A percentile compares a stretch with the other conserved stretches of the same genome.
phyloP scores from a whole-genome alignment of 345 rosid species.

The Sisymbrium altissimum region DNA sequence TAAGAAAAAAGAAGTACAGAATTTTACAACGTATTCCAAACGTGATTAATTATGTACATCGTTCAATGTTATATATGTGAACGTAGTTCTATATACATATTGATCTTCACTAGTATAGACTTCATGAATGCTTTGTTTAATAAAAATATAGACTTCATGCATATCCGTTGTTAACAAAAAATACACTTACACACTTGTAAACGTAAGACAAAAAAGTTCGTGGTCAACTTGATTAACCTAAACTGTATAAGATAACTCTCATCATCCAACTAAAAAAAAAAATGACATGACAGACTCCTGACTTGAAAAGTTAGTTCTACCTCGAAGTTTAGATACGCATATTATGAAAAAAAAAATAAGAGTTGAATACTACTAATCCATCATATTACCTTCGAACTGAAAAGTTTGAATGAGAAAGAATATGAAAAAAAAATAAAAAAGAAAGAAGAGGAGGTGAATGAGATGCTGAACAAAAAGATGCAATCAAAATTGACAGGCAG shows the following conservation, averaged over 20 bases:
- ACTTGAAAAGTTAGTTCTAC: background rate
- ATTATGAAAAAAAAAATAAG: background rate
- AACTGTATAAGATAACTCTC: background rate
- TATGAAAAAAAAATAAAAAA: background rate
- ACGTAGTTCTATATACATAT: background rate
- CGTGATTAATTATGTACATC: background rate
- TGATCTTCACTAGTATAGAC: background rate
- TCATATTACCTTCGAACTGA: background rate
- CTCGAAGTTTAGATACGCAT: background rate
- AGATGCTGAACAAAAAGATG: conserved; percentile 23
- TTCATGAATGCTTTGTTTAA: background rate
- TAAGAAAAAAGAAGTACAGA: background rate
- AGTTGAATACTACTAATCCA: background rate
- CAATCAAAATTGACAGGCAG: conserved; percentile 19
- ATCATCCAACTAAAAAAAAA: background rate
- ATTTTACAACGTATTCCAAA: background rate
- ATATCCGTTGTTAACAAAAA: background rate
- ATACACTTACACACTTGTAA: background rate
- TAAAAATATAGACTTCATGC: background rate
- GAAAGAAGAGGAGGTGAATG: background rate
- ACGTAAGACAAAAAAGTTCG: background rate
- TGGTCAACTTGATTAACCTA: background rate
- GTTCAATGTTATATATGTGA: background rate
- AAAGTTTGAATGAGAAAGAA: background rate
- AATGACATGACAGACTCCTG: background rate